A percentile compares a stretch with the other conserved stretches of the same genome.
phyloP scores from a whole-genome alignment of 441 rosid genomes.

The Flueggea neowawraea region DNA sequence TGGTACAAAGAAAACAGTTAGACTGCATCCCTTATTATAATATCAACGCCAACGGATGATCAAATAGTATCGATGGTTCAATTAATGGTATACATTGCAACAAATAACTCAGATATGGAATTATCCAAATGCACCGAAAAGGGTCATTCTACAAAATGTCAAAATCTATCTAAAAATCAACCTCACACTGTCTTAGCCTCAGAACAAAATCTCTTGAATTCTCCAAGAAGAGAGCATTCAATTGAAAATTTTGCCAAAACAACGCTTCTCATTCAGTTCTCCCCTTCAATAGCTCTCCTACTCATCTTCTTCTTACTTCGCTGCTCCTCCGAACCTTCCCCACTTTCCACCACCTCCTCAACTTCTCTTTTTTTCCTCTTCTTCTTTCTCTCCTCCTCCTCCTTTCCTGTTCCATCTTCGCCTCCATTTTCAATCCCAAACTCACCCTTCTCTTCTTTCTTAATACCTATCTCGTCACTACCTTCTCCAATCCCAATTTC shows the following conservation, averaged over 20 bases:
- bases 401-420: too few species aligned
- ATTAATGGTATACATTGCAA: background rate
- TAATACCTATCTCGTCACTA: background rate
- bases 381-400: constrained; percentile 15
- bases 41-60: background rate
- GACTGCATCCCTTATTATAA: too few species aligned
- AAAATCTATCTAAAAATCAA: background rate
- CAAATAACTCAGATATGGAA: background rate
- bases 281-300: constrained; percentile 17
- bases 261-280: constrained; percentile 1
- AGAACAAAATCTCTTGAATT: background rate
- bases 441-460: constrained; percentile 4
- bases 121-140: background rate
- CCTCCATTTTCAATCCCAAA: too few species aligned
- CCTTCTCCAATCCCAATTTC: constrained; percentile 8
- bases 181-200: background rate
- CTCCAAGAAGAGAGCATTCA: background rate
- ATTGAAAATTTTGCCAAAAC: background rate
- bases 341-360: constrained; percentile 22
- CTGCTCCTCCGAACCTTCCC: constrained; percentile 26
- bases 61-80: background rate
- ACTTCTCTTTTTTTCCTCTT: constrained; percentile 35
- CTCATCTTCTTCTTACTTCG: constrained; percentile 40
- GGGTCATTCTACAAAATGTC: background rate
- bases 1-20: too few species aligned